phyloP scores from a whole-genome alignment of 1,284 basidiomycete genomes.

The Cryptococcus sp. region DNA sequence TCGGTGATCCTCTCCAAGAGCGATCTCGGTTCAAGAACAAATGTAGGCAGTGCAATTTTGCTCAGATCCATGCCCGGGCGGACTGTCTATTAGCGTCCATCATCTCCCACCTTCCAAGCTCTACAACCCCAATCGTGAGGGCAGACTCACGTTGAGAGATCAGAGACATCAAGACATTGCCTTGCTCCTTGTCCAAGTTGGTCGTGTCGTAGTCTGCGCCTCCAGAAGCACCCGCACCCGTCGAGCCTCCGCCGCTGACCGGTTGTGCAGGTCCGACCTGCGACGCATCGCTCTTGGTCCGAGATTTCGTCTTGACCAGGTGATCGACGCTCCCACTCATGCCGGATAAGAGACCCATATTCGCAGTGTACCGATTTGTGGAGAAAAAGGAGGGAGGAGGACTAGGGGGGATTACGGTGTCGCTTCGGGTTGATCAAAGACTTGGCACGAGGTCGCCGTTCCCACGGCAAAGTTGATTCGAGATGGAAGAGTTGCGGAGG shows the following conservation, averaged over 20 bases:
- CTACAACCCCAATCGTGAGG: not conserved
- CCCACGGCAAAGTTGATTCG: not conserved
- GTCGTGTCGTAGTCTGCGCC: constrained; percentile 41
- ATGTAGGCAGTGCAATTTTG: constrained; percentile 88
- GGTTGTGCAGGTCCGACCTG: not conserved
- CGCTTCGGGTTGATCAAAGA: not conserved
- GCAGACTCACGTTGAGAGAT: constrained; percentile 44
- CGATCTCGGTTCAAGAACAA: constrained; percentile 81
- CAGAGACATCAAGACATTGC: constrained; percentile 44
- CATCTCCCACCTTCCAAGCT: not conserved
- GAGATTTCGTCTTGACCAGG: not conserved
- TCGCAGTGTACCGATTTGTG: not conserved
- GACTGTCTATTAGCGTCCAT: constrained; percentile 46
- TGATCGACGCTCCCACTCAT: not conserved
- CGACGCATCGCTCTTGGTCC: not conserved
- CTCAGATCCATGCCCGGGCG: constrained; percentile 90
- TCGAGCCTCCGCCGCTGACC: not conserved
- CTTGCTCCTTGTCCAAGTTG: constrained; percentile 47
- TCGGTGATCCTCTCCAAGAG: constrained; percentile 96
- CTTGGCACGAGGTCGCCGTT: too few species aligned
- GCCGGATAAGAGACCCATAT: not conserved
- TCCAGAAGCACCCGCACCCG: constrained; percentile 3
- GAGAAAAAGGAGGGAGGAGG: not conserved
- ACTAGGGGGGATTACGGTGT: not conserved
- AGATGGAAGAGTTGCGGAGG: not conserved